Evolutionary conservation across 331 rosid genomes (phyloP).

Genomic region (Arachis monticola): DNA sequence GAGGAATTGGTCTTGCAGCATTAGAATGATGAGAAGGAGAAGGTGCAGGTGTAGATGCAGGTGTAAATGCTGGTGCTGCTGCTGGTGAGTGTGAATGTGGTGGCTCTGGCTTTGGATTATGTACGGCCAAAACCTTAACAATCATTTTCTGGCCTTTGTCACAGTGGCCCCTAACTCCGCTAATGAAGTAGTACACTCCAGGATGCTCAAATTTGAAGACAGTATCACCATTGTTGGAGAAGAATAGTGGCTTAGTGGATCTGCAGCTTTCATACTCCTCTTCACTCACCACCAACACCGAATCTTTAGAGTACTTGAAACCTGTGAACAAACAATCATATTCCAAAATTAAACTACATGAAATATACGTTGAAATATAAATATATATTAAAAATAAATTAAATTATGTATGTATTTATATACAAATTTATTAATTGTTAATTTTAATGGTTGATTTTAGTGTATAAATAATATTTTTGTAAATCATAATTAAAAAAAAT

Average conservation of each 20-base stretch:
- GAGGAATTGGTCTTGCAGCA: neutral
- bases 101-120: neutral
- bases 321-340: conserved; percentile 38
- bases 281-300: conserved; percentile 74
- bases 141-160: conserved; percentile 72
- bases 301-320: conserved; percentile 72
- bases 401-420: too few relatives aligned
- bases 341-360: neutral
- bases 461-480: too few relatives aligned
- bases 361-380: neutral
- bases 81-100: neutral
- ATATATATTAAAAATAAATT: neutral
- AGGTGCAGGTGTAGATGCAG: too few relatives aligned
- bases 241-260: conserved; percentile 64
- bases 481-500: too few relatives aligned
- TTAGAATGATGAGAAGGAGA: neutral
- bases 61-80: too few relatives aligned
- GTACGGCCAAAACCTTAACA: conserved; percentile 62
- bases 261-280: conserved; percentile 72
- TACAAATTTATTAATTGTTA: too few relatives aligned
- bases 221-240: conserved; percentile 65
- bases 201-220: conserved; percentile 54
- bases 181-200: conserved; percentile 80
- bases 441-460: too few relatives aligned
- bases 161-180: conserved; percentile 89